Evolutionary conservation across 805 yeast species (phyloP), one percentile per base, ranked within the genome.

Genomic region (Myxozyma mucilagina): DNA sequence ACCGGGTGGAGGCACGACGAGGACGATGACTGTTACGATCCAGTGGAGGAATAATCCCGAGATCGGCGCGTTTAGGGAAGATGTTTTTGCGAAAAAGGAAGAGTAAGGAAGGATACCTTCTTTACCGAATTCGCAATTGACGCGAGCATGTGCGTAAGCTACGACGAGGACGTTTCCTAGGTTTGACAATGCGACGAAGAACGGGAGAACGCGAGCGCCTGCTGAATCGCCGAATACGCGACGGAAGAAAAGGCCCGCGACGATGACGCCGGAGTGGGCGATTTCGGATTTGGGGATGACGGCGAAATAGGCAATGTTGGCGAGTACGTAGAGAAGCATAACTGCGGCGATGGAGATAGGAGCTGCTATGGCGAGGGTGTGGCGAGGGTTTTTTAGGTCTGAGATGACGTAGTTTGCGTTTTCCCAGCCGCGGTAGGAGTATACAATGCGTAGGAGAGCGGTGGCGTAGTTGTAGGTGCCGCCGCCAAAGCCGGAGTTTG

Each of bases 391-490:
- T 16, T 77, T 76, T 47, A 85, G 79, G 66, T 85, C 89, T 61
- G 80, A 79, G 54, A 85, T 72, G 18, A 85, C 89, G 65, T 83
- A 81, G 68, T 85, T 85, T 47, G 85, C 86, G 65, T 85, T 85
- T 65, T 85, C 89, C 88, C 89, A 85, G 4, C 89, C 89, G 61
- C 84, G 81, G 72, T 84, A 85, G 0, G 88, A 83, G 68, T 84
- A 85, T 13, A 85, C 82, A 29, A 85, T 80, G 53, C 86, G 82
- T 41, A 85, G 70, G 38, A 85, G 69, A 0, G 86, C 87, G 41
- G 84, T 84, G 1, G 87, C 78, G 6, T 80, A 69, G 42, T 82
- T 79, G 67, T 83, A 85, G 10, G 75, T 72, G 1, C 83, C 79
- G 1, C 79, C 75, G 47, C 79, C 79, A 18, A 74, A 72, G 1